Percentiles rank a stretch among this genome's conserved stretches.
phyloP scores from a whole-genome alignment of 129 eudicot species.

The Saussurea involucrata region DNA sequence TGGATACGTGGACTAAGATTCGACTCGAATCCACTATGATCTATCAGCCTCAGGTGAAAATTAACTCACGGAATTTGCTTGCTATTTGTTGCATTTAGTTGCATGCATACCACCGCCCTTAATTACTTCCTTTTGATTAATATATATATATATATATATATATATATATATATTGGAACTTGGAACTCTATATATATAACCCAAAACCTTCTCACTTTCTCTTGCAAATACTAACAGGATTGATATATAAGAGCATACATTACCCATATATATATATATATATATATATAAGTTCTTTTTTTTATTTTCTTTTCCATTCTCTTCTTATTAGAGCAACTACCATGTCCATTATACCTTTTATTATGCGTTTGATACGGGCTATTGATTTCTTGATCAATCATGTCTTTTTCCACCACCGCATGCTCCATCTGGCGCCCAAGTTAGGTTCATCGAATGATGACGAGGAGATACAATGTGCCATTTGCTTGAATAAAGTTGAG shows the following conservation, averaged over 20 bases:
- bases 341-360: not conserved
- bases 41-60: not conserved
- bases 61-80: not conserved
- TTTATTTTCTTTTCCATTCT: not conserved
- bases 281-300: not conserved
- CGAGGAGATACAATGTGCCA: conserved; percentile 21
- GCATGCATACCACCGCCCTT: too few relatives aligned
- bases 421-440: not conserved
- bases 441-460: not conserved
- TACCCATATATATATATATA: not conserved
- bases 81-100: too few relatives aligned
- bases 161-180: not conserved
- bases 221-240: not conserved
- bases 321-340: not conserved
- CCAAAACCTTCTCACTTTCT: not conserved
- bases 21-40: not conserved
- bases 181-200: not conserved
- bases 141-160: too few relatives aligned
- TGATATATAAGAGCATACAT: not conserved
- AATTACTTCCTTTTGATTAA: too few relatives aligned
- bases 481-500: conserved; percentile 32
- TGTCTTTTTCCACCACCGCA: conserved; percentile 9
- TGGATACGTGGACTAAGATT: not conserved
- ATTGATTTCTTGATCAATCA: conserved; percentile 9
- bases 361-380: not conserved